A percentile compares a stretch with the other conserved stretches of the same genome.
Evolutionary conservation across 148 eudicot species (phyloP).

Genomic region (Diospyros lotus): DNA sequence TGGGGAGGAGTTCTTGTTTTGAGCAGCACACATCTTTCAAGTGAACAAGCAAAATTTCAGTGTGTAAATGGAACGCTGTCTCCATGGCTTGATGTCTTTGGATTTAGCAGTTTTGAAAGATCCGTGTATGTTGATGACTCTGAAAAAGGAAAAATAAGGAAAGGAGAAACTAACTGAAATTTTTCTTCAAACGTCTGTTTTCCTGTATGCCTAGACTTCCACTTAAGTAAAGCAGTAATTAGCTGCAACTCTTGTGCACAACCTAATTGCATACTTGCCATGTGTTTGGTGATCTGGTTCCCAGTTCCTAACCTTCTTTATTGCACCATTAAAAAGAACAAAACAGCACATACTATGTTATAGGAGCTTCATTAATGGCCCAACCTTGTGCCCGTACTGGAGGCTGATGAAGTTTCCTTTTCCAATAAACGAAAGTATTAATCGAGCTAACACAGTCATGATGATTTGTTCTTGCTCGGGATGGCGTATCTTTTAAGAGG

Average conservation of each 20-base stretch:
- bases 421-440: not conserved
- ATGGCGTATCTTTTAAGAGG: not conserved
- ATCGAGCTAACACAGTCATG: not conserved
- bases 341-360: no score
- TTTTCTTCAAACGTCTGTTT: no score
- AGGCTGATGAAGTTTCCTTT: no score
- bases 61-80: no score
- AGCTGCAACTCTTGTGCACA: no score
- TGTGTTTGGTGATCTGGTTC: conserved; percentile 5
- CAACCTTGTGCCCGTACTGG: no score
- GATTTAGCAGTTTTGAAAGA: not conserved
- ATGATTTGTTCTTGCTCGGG: not conserved
- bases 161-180: not conserved
- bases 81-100: no score
- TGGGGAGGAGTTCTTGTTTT: no score
- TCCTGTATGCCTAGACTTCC: no score
- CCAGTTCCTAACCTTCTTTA: conserved; percentile 7
- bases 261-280: not conserved
- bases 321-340: not conserved
- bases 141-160: not conserved
- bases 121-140: not conserved
- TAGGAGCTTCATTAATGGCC: no score
- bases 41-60: no score
- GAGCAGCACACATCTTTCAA: no score
- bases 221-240: not conserved